Base-by-base conservation (phyloP, 169 alveolate species). In the Eimeria mitis region DNA sequence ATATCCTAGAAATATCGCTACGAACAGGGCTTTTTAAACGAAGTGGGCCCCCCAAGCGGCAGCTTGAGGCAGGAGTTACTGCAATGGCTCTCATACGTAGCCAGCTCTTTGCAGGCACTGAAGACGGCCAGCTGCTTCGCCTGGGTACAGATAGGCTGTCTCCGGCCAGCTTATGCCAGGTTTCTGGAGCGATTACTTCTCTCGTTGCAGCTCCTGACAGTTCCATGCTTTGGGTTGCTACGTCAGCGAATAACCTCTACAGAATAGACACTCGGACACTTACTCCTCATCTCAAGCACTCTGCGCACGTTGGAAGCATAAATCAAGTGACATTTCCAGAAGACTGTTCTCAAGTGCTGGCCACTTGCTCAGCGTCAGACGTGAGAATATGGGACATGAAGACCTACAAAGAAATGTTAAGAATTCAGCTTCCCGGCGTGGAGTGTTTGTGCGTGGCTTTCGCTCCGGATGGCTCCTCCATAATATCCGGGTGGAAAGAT, bases 311-410 rank as follows among this genome's bases (percentile, higher is more conserved):
- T 92, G 99, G 98, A 87, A 95, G 97, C 81, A 98, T 99, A 91
- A 98, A 98, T 37, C 56, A 84, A 73, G 97, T 89, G 59, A 90
- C 76, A 34, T 96, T 95, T 85, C 97, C 97, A 40, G 88, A 68
- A 76, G 88, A 73, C 52, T 88, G 76, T 71, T 95, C 97, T 3
- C 95, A 94, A 75, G 87, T 97, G 54, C 98, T 99, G 79, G 99
- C 99, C 44, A 99, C 99, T 37, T 98, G 99, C 94, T 98, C 99
- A 52, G 63, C 94, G 56, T 98, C 98, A 89, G 99, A 99, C 94
- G 97, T 99, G 68, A 98, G 99, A 83, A 98, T 99, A 31, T 99
- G 99, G 99, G 98, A 99, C 97, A 97, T 98, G 52, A 97, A 97
- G 97, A 63, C 85, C 59, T 95, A 98, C 78, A 98, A 97, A 95